These are phyloP conservation scores for Sungouiozyma intestinalis DNA, from an alignment of 805 yeast species.

Conservation along the genomic window DNA sequence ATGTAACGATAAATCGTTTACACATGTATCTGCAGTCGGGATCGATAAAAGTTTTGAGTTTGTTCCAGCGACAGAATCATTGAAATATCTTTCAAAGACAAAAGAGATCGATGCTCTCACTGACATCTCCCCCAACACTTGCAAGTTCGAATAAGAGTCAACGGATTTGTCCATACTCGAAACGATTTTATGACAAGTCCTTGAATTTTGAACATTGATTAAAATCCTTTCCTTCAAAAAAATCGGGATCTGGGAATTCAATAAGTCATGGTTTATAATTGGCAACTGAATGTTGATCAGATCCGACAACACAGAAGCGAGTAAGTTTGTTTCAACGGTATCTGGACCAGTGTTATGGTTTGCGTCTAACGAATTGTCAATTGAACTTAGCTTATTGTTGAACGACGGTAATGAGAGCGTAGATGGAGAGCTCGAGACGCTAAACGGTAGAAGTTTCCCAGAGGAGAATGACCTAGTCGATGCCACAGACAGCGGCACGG, in stretches of 20 bases:
- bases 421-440: not conserved
- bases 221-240: slow-evolving; percentile 31
- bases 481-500: not conserved
- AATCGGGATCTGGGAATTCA: slow-evolving; percentile 9
- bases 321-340: not conserved
- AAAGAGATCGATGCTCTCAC: slow-evolving; percentile 46
- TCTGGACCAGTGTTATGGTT: not conserved
- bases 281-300: slow-evolving; percentile 3
- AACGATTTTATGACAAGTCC: slow-evolving; percentile 37
- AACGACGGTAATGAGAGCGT: not conserved
- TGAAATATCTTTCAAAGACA: slow-evolving; percentile 46
- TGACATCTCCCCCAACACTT: slow-evolving; percentile 47
- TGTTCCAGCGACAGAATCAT: not conserved
- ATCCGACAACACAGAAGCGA: not conserved
- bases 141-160: slow-evolving; percentile 35
- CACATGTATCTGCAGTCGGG: not conserved
- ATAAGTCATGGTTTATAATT: not conserved
- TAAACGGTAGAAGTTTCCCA: not conserved
- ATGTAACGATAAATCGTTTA: not conserved
- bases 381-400: not conserved
- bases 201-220: slow-evolving; percentile 47
- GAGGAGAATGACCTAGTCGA: not conserved
- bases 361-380: not conserved
- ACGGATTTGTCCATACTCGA: slow-evolving; percentile 28
- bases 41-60: not conserved